Evolutionary conservation across 805 yeast genomes (phyloP).

Genomic region (Nakazawaea anatomiae): DNA sequence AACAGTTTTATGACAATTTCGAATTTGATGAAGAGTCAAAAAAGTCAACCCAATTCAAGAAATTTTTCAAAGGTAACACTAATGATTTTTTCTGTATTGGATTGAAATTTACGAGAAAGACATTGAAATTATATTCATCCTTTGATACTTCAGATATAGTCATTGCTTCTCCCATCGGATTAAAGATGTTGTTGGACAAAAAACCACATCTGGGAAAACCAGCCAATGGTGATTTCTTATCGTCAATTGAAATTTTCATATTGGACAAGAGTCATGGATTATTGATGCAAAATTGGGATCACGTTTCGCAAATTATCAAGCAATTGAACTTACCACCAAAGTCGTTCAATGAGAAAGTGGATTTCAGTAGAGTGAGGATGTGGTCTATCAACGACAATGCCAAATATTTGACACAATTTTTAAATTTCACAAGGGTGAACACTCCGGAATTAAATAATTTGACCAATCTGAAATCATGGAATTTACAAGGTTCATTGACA

Average conservation of each 20-base stretch:
- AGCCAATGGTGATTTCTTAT: constrained; percentile 67
- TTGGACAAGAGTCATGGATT: constrained; percentile 82
- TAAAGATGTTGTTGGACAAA: constrained; percentile 72
- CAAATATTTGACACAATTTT: constrained; percentile 64
- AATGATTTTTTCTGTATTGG: constrained; percentile 91
- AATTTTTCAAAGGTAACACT: constrained; percentile 79
- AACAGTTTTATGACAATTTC: constrained; percentile 55
- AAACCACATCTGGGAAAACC: constrained; percentile 32
- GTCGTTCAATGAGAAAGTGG: constrained; percentile 71
- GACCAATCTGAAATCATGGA: constrained; percentile 39
- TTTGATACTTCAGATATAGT: constrained; percentile 83
- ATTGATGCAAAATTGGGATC: constrained; percentile 92
- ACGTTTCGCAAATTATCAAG: constrained; percentile 58
- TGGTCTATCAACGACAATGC: constrained; percentile 88
- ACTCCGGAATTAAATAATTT: constrained; percentile 80
- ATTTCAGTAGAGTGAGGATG: constrained; percentile 86
- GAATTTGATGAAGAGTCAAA: constrained; percentile 27
- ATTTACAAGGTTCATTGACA: constrained; percentile 56
- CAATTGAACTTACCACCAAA: constrained; percentile 74
- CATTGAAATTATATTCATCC: constrained; percentile 76
- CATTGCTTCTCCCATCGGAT: constrained; percentile 87
- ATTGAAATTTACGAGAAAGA: constrained; percentile 82
- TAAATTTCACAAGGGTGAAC: constrained; percentile 66
- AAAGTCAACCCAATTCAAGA: constrained; percentile 81
- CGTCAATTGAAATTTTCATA: constrained; percentile 79